phyloP scores from a whole-genome alignment of 805 yeast genomes.

The Starmerella powellii region DNA sequence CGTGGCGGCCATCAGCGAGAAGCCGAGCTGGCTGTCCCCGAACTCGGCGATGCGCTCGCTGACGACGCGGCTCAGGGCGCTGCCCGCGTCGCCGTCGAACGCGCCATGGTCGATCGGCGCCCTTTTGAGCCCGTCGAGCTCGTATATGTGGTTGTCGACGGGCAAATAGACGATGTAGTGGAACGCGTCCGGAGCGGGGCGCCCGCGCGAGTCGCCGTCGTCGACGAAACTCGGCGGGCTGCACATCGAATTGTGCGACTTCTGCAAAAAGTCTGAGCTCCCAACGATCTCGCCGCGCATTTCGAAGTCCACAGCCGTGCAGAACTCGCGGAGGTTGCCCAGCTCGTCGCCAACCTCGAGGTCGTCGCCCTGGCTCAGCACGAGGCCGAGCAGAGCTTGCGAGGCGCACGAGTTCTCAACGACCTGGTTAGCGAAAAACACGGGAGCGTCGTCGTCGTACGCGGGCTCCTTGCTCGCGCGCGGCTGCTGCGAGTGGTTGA shows the following conservation, averaged over 20 bases:
- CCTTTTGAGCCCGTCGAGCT: constrained; percentile 49
- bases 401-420: constrained; percentile 67
- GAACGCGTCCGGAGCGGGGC: constrained; percentile 40
- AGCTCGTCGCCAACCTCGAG: constrained; percentile 41
- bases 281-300: constrained; percentile 51
- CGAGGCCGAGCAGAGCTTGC: constrained; percentile 49
- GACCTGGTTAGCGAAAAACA: constrained; percentile 53
- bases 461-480: constrained; percentile 18
- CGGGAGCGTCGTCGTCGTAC: constrained; percentile 20
- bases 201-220: constrained; percentile 26
- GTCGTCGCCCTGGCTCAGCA: constrained; percentile 35
- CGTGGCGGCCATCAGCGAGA: constrained; percentile 44
- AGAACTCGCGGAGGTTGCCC: constrained; percentile 38
- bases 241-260: constrained; percentile 50
- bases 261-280: constrained; percentile 44
- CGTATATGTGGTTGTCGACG: constrained; percentile 38
- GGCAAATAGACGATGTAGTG: constrained; percentile 50
- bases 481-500: constrained; percentile 42
- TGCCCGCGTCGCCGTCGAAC: neutral
- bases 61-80: neutral
- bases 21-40: constrained; percentile 40
- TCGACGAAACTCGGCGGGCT: constrained; percentile 42
- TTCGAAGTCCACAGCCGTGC: constrained; percentile 41
- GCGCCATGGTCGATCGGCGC: constrained; percentile 44
- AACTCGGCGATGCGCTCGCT: constrained; percentile 35